Conservation (phyloP, 768 basidiomycete species). For the Amanita fuliginea region DNA sequence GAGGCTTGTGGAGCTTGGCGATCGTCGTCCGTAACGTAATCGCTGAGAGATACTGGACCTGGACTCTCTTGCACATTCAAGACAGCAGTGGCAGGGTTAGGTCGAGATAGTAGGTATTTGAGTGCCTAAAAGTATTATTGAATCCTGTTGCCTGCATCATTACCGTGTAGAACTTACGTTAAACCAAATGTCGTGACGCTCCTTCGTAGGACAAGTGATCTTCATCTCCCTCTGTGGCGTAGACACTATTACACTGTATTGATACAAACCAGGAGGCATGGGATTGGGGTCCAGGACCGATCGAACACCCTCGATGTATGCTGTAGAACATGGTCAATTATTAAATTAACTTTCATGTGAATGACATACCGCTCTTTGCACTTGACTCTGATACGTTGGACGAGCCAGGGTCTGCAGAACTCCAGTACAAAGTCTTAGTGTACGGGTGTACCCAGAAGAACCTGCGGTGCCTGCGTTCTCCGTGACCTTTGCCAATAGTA, state of each 20-base stretch:
- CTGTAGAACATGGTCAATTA: constrained; percentile 27
- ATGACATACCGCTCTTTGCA: constrained; percentile 86
- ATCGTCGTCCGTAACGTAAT: constrained; percentile 41
- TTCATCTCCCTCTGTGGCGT: constrained; percentile 97
- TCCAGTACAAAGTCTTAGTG: constrained; percentile 97
- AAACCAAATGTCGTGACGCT: constrained; percentile 95
- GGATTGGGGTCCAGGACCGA: constrained; percentile 92
- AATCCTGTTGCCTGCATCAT: constrained; percentile 2
- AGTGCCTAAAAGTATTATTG: constrained; percentile 50
- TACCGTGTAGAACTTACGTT: constrained; percentile 41
- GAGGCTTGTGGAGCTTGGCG: constrained; percentile 38
- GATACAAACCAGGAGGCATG: constrained; percentile 88
- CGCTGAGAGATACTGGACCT: constrained; percentile 32
- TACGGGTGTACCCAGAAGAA: constrained; percentile 99
- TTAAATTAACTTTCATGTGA: constrained; percentile 2
- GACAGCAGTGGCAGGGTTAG: constrained; percentile 31
- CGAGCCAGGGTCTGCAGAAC: constrained; percentile 86
- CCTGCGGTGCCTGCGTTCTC: constrained; percentile 80
- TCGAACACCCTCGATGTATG: constrained; percentile 88
- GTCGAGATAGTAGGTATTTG: constrained; percentile 80
- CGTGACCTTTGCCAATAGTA: constrained; percentile 82
- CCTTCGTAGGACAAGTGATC: constrained; percentile 92
- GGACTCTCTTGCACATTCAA: constrained; percentile 38
- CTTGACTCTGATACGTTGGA: constrained; percentile 82
- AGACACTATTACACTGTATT: constrained; percentile 86